Evolutionary conservation across 768 basidiomycete species (phyloP), one percentile per base, ranked within the genome.

Genomic region (Suillus clintonianus): DNA sequence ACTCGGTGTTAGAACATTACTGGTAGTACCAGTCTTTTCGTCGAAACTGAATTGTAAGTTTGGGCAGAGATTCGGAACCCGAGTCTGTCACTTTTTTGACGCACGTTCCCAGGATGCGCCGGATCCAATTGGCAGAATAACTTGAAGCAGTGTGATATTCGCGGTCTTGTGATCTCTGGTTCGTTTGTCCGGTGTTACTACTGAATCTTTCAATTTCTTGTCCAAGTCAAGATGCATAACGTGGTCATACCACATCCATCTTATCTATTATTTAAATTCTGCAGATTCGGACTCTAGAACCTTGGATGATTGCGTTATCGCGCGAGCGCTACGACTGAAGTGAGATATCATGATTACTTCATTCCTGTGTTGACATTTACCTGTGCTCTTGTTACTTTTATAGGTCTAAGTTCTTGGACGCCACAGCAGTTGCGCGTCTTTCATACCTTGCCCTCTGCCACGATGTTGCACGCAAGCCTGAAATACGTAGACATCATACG

Each of bases 401-500:
- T 53, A n/a, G 51, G 32, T 53, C 32, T 34, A 34, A 5, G 32
- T 53, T 53, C 47, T 14, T 24, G 24, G 3, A 30, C 51, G 51
- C 51, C 51, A 53, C 51, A 27, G 27, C 27, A 27, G 27, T 4
- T 53, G 51, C 5, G 51, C 51, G 32, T 11, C 51, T 34, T 53
- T 53, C 51, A 53, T 13, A 27, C 30, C 51, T 53, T n/a, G 4
- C 51, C 32, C 51, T 53, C 32, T 34, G 30, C 32, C 51, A 53
- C 51, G 10, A 53, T 53, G 51, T 32, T 53, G 11, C 34, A 53
- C 19, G 5, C 11, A 32, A n/a, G 6, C 51, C 51, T 53, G 32
- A 79, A 80, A 57, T 80, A 73, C 65, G 62, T 72, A 50, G 79
- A 79, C 37, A 74, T 79, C 17, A 75, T 79, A 55, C 70, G 36